phyloP scores from a whole-genome alignment of 2,329 filamentous ascomycete species.

The Rutstroemia sp. region DNA sequence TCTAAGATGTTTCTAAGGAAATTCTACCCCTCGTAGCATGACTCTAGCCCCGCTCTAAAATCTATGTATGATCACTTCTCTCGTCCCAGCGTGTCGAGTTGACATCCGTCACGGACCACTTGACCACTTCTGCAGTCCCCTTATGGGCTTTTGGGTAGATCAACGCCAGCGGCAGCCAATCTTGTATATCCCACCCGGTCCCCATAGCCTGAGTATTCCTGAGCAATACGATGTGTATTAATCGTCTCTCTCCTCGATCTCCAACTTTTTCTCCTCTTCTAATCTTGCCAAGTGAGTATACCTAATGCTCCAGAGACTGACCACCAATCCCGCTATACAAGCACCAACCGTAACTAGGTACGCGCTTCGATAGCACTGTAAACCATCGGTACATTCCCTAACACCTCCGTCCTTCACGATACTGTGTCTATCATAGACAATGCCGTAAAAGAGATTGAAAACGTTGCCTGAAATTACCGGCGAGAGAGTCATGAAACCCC shows the following conservation, averaged over 20 bases:
- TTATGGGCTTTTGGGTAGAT: too few relatives aligned
- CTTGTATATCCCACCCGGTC: too few relatives aligned
- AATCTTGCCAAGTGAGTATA: conserved; percentile 20
- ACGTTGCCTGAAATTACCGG: conserved; percentile 83
- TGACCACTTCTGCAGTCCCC: too few relatives aligned
- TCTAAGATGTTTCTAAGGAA: too few relatives aligned
- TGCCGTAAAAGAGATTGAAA: conserved; percentile 88
- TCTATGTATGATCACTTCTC: too few relatives aligned
- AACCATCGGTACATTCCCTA: conserved; percentile 66
- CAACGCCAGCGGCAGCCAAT: too few relatives aligned
- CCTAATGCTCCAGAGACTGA: conserved; percentile 63
- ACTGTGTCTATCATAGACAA: conserved; percentile 75
- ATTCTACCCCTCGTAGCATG: too few relatives aligned
- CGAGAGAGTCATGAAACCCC: conserved; percentile 89
- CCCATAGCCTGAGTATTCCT: too few relatives aligned
- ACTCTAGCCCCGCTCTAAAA: too few relatives aligned
- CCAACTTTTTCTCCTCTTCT: conserved; percentile 19
- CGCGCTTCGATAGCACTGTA: conserved; percentile 72
- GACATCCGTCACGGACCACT: too few relatives aligned
- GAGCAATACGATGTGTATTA: background rate
- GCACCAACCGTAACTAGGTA: conserved; percentile 73
- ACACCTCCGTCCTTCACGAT: conserved; percentile 60
- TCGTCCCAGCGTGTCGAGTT: too few relatives aligned
- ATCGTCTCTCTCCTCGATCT: conserved; percentile 13
- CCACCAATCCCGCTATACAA: conserved; percentile 58